phyloP scores from a whole-genome alignment of 2,329 filamentous ascomycete genomes.

The Fusarium tupiense region DNA sequence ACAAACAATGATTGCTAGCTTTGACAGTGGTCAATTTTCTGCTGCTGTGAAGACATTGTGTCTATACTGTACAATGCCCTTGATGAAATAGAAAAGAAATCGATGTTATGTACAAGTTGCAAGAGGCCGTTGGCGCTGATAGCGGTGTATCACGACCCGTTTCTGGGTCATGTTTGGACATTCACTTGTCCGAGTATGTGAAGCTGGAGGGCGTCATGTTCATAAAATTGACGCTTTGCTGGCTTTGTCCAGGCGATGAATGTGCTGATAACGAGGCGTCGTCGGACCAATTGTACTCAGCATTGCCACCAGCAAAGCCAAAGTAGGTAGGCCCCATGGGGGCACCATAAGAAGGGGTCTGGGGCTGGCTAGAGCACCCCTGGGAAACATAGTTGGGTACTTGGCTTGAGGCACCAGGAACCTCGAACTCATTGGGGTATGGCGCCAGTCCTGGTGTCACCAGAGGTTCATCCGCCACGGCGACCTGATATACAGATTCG shows the following conservation, averaged over 20 bases:
- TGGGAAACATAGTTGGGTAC: slow-evolving; percentile 58
- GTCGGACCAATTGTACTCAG: slow-evolving; percentile 64
- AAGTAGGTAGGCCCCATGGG: slow-evolving; percentile 56
- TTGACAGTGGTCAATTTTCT: slow-evolving; percentile 12
- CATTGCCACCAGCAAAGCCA: slow-evolving; percentile 49
- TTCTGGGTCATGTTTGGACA: neutral
- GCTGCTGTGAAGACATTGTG: slow-evolving; percentile 1
- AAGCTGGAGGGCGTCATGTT: slow-evolving; percentile 49
- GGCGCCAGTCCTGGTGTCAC: slow-evolving; percentile 58
- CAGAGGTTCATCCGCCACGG: slow-evolving; percentile 59
- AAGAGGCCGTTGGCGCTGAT: slow-evolving; percentile 4
- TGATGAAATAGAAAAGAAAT: slow-evolving; percentile 5
- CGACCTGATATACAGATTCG: slow-evolving; percentile 52
- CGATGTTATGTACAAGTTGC: slow-evolving; percentile 29
- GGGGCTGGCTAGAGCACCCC: slow-evolving; percentile 55
- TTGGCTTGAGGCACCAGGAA: slow-evolving; percentile 51
- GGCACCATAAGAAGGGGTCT: slow-evolving; percentile 58
- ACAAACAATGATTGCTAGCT: slow-evolving; percentile 17
- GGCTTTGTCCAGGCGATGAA: slow-evolving; percentile 47
- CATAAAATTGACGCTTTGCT: slow-evolving; percentile 49
- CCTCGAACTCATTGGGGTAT: slow-evolving; percentile 59
- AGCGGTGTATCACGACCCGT: neutral
- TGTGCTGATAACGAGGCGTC: slow-evolving; percentile 52
- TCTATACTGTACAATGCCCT: slow-evolving; percentile 39
- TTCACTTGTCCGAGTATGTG: slow-evolving; percentile 35